A percentile compares a stretch with the other conserved stretches of the same genome.
Evolutionary conservation across 306 rosid species (phyloP).

Genomic region (Mimosa pudica): DNA sequence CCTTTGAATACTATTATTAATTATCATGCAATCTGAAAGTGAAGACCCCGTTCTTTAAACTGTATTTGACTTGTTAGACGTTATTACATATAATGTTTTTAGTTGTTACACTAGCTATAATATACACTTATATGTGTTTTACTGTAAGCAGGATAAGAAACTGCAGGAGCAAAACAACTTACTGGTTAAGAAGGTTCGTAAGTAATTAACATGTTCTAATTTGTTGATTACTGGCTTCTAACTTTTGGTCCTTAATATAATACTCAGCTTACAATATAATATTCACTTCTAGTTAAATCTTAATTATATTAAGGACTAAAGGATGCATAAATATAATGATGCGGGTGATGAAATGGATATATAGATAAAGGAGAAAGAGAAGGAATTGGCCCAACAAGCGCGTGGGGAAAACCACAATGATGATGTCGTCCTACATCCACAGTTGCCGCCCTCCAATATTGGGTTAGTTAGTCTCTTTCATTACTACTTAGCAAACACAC

Average conservation of each 20-base stretch:
- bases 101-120: neutral
- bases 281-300: too few species aligned
- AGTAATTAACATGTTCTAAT: neutral
- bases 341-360: constrained; percentile 21
- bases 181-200: constrained; percentile 61
- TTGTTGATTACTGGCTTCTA: neutral
- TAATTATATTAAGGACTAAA: too few species aligned
- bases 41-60: neutral
- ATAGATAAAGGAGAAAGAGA: constrained; percentile 78
- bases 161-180: constrained; percentile 71
- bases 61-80: neutral
- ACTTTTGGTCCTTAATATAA: too few species aligned
- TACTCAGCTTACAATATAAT: too few species aligned
- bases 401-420: constrained; percentile 40
- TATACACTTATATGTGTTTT: neutral
- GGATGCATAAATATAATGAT: too few species aligned
- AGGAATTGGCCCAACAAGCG: constrained; percentile 40
- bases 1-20: neutral
- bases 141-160: constrained; percentile 62
- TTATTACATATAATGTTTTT: neutral
- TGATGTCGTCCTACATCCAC: constrained; percentile 39
- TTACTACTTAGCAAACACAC: neutral
- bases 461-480: constrained; percentile 46
- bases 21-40: too few species aligned
- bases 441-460: constrained; percentile 44